Evolutionary conservation across 2,329 filamentous ascomycete genomes (phyloP), one percentile per base, ranked within the genome.

Genomic region (Pseudofabraea citricarpa): DNA sequence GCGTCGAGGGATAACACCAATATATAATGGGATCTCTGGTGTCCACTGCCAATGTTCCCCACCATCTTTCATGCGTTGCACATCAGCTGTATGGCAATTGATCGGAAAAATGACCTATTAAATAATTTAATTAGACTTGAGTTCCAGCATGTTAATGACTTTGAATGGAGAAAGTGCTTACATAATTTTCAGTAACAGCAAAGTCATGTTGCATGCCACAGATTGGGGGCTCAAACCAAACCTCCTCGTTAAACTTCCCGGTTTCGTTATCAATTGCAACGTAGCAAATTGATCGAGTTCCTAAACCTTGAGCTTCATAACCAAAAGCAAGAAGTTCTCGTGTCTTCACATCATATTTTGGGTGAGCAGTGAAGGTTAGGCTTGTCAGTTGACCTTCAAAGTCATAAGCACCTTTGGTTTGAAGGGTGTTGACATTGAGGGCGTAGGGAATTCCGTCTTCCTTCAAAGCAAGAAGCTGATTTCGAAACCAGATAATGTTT

Each of bases 401-500:
- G 49, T 76, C 72, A 37, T 72, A 65, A 35, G 61, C 55, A 10
- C 55, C 0, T 19, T 5, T 68, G 0, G 74, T 69, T 3, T 64
- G 63, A 21, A 74, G 68, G 0, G 74, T 67, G n/a, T 68, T 59
- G 0, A 60, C 55, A 36, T 76, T 64, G 24, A 71, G 63, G 0
- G 70, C 69, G 44, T 66, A 74, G 1, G 73, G 73, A 2, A 72
- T 74, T 5, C 72, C 66, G 15, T 68, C 66, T 2, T 75, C 69
- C 49, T 79, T 80, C 33, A 63, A 64, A 0, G 74, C 74, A 3
- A 79, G 61, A 43, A 79, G 52, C 33, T 73, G 66, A 0, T 74
- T 74, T 5, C 73, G 62, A 70, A 74, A 80, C 52, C 72, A 75
- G 1, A 74, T 64, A n/a, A 81, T 62, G 41, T 81, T 80, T 2